Evolutionary conservation across 352 stramenopile species (phyloP), one percentile per base, ranked within the genome.

Genomic region (Globisporangium okanoganense): DNA sequence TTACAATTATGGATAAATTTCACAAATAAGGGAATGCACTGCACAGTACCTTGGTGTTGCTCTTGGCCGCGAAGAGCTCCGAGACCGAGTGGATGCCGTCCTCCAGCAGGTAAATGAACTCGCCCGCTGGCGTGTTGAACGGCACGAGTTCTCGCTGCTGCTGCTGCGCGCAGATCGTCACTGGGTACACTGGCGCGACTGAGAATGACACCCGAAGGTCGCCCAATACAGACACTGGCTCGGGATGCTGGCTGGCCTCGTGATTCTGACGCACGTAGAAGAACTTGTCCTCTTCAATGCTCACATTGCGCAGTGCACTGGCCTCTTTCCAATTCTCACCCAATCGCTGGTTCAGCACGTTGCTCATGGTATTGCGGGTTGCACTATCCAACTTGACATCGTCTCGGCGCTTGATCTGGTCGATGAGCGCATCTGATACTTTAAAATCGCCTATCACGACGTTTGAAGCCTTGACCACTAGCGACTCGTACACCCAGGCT

Each of bases 391-490:
- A 59, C 5, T 62, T 18, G 31, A 93, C 73, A 14, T 38, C 56
- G 61, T 93, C 79, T 65, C 67, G 65, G 13, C 84, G 79, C 51
- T 80, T 49, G 53, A 91, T 91, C 58, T 89, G 81, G 52, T 87
- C 77, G n/a, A 91, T 71, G 0, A 93, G 58, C 27, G 72, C 70
- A 9, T 88, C 60, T 3, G 75, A 56, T 18, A 93, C 60, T 14
- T 61, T 67, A 50, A 90, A 91, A 6, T 88, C 81, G 0, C 83
- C 83, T 3, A 91, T 70, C 2, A 88, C 78, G 2, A 90, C 70
- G 0, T 75, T 62, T 0, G 74, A 36, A 0, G 58, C 55, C 9
- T 69, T 43, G 22, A 75, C 18, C 1, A 64, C 56, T n/a, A 75
- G 78, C 20, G 74, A 67, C 56, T 75, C 50, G 48, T 64, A 76